Base-by-base conservation (phyloP, 139 green algal genomes). In the Ostreobium quekettii region DNA sequence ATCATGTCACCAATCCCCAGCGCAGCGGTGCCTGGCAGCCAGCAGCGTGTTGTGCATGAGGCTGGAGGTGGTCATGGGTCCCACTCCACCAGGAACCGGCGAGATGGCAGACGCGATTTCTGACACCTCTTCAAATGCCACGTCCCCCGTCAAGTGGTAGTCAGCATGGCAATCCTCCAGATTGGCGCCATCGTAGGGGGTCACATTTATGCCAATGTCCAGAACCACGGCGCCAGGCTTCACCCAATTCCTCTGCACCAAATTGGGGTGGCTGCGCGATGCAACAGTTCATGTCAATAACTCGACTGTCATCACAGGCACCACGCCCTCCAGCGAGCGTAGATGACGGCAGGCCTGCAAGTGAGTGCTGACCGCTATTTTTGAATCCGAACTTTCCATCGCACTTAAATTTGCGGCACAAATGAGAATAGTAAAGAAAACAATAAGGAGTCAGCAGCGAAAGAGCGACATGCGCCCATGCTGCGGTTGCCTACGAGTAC, bases 51-150 rank as follows among this genome's bases (percentile, higher is more conserved):
- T 94, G 19, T 86, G 72, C 57, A 96, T 71, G 37, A 96, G 67
- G 75, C 87, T 89, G n/a, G 89, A 83, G 39, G 95, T 95, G 36
- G 90, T 96, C 90, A 95, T 96, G 3, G 90, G 90, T 5, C 90
- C 90, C n/a, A 96, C 88, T 7, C 90, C 90, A 24, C 90, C 90
- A 8, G 90, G 90, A 11, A 96, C 90, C 4, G 87, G 89, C 6
- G 89, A 95, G 62, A 96, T 91, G 15, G 59, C 42, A 3, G 67
- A 74, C 1, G 89, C 89, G 29, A 87, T 79, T 36, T 86, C 31
- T n/a, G 53, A 70, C 1, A 67, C 83, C 48, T 77, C 80, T 11
- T 82, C 80, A 70, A 90, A 95, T 5, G 83, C 73, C 3, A 91
- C 85, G 69, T 96, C 89, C 11, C 89, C 89, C 11, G 94, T 88